These are phyloP conservation scores for Neoascochyta sp. DNA, from an alignment of 2,329 filamentous ascomycete genomes.

Conservation along the genomic window DNA sequence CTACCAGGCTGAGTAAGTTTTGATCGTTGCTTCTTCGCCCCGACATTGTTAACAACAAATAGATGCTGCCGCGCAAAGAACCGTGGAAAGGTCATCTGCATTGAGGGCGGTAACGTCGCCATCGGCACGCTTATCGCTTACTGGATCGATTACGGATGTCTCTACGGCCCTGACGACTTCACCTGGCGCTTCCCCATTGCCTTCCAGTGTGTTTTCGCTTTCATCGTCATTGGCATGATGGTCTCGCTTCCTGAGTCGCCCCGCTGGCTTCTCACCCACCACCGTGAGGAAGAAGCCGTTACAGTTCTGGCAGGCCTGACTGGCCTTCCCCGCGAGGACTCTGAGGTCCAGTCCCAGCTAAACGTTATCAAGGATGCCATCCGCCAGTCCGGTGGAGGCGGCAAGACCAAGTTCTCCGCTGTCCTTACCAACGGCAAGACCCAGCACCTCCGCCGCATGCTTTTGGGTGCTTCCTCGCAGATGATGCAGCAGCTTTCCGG, in stretches of 20 bases:
- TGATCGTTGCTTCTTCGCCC: too few species aligned
- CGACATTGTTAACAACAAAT: not conserved
- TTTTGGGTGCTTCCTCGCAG: slow-evolving; percentile 58
- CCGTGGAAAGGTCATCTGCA: slow-evolving; percentile 58
- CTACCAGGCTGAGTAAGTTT: slow-evolving; percentile 48
- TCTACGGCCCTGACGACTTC: slow-evolving; percentile 26
- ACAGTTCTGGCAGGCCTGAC: slow-evolving; percentile 49
- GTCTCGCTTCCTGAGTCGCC: slow-evolving; percentile 29
- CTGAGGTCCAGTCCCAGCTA: slow-evolving; percentile 56
- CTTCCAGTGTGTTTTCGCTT: slow-evolving; percentile 49
- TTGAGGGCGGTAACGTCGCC: slow-evolving; percentile 51
- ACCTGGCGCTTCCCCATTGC: slow-evolving; percentile 52
- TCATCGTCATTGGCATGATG: slow-evolving; percentile 37
- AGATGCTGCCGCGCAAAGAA: slow-evolving; percentile 50
- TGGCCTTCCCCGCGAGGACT: slow-evolving; percentile 48
- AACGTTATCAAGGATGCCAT: slow-evolving; percentile 59
- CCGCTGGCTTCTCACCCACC: slow-evolving; percentile 33
- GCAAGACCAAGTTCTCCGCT: slow-evolving; percentile 45
- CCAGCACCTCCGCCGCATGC: slow-evolving; percentile 60
- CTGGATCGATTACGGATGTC: slow-evolving; percentile 50
- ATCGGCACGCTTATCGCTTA: slow-evolving; percentile 50
- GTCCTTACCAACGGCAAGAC: slow-evolving; percentile 59
- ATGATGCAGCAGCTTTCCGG: slow-evolving; percentile 56
- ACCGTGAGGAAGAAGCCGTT: slow-evolving; percentile 46
- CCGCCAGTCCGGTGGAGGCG: slow-evolving; percentile 33